Evolutionary conservation across 306 rosid species (phyloP).

Genomic region (Purshia tridentata): DNA sequence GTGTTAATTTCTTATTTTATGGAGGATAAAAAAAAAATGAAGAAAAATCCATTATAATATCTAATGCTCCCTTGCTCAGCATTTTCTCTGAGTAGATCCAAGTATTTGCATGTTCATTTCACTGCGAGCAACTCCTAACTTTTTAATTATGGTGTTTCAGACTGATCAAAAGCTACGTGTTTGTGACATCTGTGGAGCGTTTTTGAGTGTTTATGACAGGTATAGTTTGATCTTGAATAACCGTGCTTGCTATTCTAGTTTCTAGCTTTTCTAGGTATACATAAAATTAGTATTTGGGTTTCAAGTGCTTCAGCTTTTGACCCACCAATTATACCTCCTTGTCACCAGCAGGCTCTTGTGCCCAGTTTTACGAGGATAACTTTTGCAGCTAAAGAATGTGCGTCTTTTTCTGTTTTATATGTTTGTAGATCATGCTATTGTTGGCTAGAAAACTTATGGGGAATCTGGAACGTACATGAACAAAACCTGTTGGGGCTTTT

Average conservation of each 20-base stretch:
- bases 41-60: neutral
- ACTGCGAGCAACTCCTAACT: constrained; percentile 20
- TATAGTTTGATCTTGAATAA: constrained; percentile 30
- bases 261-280: constrained; percentile 48
- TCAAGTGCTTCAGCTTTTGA: constrained; percentile 96
- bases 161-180: constrained; percentile 99
- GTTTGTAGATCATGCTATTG: constrained; percentile 85
- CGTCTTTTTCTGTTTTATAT: constrained; percentile 89
- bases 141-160: constrained; percentile 51
- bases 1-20: neutral
- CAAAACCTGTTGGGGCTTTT: constrained; percentile 23
- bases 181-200: constrained; percentile 99
- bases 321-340: constrained; percentile 98
- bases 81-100: neutral
- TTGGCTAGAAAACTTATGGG: constrained; percentile 56
- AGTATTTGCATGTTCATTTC: neutral
- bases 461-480: constrained; percentile 36
- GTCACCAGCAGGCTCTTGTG: constrained; percentile 99
- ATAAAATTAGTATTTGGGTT: constrained; percentile 74
- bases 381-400: constrained; percentile 99
- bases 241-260: constrained; percentile 18
- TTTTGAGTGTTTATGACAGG: constrained; percentile 99
- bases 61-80: neutral
- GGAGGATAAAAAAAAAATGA: neutral
- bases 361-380: constrained; percentile 99